A percentile compares a stretch with the other conserved stretches of the same genome.
phyloP scores from a whole-genome alignment of 1,284 basidiomycete genomes.

The Cryptococcus sp. region DNA sequence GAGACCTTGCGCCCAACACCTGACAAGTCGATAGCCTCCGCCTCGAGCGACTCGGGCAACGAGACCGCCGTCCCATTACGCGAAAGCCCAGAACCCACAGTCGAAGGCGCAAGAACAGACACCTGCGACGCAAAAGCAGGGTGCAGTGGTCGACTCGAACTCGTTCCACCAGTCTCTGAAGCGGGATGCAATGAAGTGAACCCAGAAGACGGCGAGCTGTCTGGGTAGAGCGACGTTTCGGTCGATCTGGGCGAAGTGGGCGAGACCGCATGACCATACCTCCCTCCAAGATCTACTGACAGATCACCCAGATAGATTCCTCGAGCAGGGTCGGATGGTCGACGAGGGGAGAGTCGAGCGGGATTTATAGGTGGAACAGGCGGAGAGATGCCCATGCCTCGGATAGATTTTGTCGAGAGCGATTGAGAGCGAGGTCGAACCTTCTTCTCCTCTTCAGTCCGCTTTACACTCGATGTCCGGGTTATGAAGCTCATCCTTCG shows the following conservation, averaged over 20 bases:
- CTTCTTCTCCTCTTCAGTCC: constrained; percentile 2
- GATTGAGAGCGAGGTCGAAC: constrained; percentile 15
- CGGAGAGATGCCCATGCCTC: constrained; percentile 7
- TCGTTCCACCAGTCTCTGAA: neutral
- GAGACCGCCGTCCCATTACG: constrained; percentile 14
- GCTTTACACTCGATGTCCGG: constrained; percentile 6
- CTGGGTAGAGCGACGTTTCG: constrained; percentile 3
- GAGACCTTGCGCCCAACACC: constrained; percentile 5
- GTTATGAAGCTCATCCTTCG: constrained; percentile 4
- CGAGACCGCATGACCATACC: constrained; percentile 3
- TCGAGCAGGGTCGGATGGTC: neutral
- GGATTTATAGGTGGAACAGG: constrained; percentile 5
- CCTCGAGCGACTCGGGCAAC: constrained; percentile 21
- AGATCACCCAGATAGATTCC: constrained; percentile 13
- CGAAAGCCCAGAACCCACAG: constrained; percentile 14
- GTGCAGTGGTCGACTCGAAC: neutral
- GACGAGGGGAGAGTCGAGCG: neutral
- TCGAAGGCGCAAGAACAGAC: constrained; percentile 18
- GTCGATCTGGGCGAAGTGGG: neutral
- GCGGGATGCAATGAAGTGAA: neutral
- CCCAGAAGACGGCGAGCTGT: constrained; percentile 5
- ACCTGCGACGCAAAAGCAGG: constrained; percentile 7
- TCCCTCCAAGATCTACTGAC: constrained; percentile 17
- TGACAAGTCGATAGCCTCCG: constrained; percentile 23
- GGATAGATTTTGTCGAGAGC: constrained; percentile 7